These are phyloP conservation scores for Cryptosporidium tyzzeri DNA, from an alignment of 169 alveolate genomes.

Conservation along the genomic window DNA sequence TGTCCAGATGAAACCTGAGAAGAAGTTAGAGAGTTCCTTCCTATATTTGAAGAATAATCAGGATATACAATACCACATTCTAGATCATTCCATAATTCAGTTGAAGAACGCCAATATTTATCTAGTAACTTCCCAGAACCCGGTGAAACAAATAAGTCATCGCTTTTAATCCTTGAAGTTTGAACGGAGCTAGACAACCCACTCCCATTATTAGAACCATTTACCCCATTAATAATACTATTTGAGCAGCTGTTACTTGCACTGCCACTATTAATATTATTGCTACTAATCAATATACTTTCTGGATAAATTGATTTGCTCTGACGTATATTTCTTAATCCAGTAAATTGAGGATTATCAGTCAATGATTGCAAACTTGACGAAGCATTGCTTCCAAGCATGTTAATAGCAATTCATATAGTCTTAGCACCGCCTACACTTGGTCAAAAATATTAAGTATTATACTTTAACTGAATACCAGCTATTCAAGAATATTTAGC, in stretches of 20 bases:
- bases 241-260: not conserved
- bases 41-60: constrained; percentile 36
- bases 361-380: constrained; percentile 30
- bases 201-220: not conserved
- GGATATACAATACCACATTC: constrained; percentile 75
- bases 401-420: constrained; percentile 27
- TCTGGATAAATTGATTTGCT: constrained; percentile 24
- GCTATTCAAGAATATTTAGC: not conserved
- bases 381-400: constrained; percentile 72
- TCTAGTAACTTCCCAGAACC: constrained; percentile 11
- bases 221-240: not conserved
- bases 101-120: constrained; percentile 65
- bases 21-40: constrained; percentile 21
- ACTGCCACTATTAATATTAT: not conserved
- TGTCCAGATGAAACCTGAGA: constrained; percentile 31
- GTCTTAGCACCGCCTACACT: not conserved
- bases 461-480: not conserved
- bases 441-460: not conserved
- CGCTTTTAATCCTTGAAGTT: constrained; percentile 1
- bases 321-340: constrained; percentile 67
- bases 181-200: not conserved
- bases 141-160: constrained; percentile 12
- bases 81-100: constrained; percentile 65
- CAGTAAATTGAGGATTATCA: constrained; percentile 46
- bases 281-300: not conserved